Evolutionary conservation across 2,329 filamentous ascomycete species (phyloP).

Genomic region (Allantophomopsis cytisporea): DNA sequence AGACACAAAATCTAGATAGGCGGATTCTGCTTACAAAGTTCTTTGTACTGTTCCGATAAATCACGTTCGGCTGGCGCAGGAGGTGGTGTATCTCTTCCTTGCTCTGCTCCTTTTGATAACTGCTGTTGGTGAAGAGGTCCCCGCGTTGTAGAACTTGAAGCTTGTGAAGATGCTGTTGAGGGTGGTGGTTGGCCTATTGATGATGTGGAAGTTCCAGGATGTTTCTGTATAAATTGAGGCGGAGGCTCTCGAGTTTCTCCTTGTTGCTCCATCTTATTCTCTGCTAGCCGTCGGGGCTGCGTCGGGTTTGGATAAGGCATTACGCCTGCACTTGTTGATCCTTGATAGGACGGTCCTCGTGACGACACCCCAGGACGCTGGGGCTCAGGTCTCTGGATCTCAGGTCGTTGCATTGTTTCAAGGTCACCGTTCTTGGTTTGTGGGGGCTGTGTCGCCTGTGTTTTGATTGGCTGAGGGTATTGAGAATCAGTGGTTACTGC

Average conservation of each 20-base stretch:
- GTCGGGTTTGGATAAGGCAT: too few species aligned
- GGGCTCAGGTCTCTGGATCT: too few species aligned
- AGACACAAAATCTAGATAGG: neutral
- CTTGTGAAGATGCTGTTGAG: constrained; percentile 8
- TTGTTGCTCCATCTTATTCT: constrained; percentile 3
- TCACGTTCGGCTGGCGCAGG: constrained; percentile 15
- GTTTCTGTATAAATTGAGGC: constrained; percentile 9
- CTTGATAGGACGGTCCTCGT: too few species aligned
- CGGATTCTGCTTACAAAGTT: constrained; percentile 20
- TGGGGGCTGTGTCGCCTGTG: too few species aligned
- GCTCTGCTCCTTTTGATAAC: constrained; percentile 17
- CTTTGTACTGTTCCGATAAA: constrained; percentile 24
- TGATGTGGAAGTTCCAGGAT: constrained; percentile 8
- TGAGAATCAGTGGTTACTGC: too few species aligned
- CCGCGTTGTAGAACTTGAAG: constrained; percentile 14
- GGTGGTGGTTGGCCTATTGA: constrained; percentile 11
- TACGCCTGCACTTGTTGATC: too few species aligned
- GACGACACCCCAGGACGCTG: too few species aligned
- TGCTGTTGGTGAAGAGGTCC: constrained; percentile 16
- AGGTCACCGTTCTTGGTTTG: too few species aligned
- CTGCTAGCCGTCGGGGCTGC: too few species aligned
- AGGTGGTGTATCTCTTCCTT: constrained; percentile 31
- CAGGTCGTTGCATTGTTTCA: too few species aligned
- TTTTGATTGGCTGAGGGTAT: too few species aligned
- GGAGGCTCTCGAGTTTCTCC: constrained; percentile 14